A percentile compares a stretch with the other conserved stretches of the same genome.
phyloP scores from a whole-genome alignment of 2,329 filamentous ascomycete species.

The Basipetospora chlamydospora region DNA sequence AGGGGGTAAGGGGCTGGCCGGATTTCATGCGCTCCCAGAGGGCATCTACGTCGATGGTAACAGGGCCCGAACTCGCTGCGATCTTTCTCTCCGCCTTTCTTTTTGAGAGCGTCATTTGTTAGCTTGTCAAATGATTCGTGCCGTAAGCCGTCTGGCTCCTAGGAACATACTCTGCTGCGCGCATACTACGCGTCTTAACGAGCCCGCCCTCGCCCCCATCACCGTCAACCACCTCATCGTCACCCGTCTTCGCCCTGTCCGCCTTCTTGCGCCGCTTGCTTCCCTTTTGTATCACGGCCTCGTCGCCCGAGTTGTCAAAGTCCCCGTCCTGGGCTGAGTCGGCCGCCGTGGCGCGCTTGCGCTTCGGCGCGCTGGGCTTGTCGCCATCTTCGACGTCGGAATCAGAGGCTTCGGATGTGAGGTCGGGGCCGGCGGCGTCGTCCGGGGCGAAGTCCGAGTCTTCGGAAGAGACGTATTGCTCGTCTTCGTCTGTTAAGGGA shows the following conservation, averaged over 20 bases:
- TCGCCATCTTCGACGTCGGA: constrained; percentile 8
- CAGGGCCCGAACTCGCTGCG: constrained; percentile 36
- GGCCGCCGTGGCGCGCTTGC: constrained; percentile 16
- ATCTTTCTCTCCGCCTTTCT: constrained; percentile 44
- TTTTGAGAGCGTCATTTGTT: constrained; percentile 8
- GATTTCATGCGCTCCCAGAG: constrained; percentile 54
- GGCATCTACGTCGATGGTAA: constrained; percentile 58
- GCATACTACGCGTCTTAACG: constrained; percentile 59
- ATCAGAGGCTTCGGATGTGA: constrained; percentile 29
- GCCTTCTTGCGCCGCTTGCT: constrained; percentile 36
- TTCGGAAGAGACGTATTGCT: constrained; percentile 53
- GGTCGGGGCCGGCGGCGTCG: constrained; percentile 29
- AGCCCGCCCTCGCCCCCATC: constrained; percentile 46
- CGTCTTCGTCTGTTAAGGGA: constrained; percentile 29
- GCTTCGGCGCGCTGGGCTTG: constrained; percentile 12
- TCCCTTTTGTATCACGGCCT: constrained; percentile 50
- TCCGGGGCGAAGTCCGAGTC: constrained; percentile 62
- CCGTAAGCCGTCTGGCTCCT: too few relatives aligned
- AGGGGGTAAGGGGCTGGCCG: constrained; percentile 14
- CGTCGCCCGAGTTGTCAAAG: constrained; percentile 58
- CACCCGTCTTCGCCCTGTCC: constrained; percentile 24
- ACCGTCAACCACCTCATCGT: constrained; percentile 29
- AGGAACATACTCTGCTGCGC: constrained; percentile 42
- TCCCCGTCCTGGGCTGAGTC: constrained; percentile 27
- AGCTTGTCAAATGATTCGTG: too few relatives aligned